These are phyloP conservation scores for Prunus mume DNA, from an alignment of 306 rosid genomes.

Conservation along the genomic window DNA sequence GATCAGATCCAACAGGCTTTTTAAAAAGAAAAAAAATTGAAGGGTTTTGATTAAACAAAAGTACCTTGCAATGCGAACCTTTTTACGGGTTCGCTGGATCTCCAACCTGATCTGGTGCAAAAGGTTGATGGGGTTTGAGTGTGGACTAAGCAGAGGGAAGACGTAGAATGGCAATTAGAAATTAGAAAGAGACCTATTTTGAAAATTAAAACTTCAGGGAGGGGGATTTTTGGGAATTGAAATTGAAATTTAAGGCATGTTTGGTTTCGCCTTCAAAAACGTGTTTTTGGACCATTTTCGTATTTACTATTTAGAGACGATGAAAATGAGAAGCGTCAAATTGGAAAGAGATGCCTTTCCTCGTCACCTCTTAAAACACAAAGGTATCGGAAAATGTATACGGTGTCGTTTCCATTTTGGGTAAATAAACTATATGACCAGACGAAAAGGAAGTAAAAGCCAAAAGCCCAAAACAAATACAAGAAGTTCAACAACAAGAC, in stretches of 20 bases:
- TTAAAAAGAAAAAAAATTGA: constrained; percentile 1
- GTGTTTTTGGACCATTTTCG: not conserved
- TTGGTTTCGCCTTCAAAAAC: constrained; percentile 5
- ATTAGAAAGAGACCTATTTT: not conserved
- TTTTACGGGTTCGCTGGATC: constrained; percentile 47
- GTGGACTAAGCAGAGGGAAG: constrained; percentile 12
- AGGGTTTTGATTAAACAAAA: constrained; percentile 14
- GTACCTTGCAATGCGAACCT: constrained; percentile 33
- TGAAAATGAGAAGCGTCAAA: not conserved
- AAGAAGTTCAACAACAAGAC: not conserved
- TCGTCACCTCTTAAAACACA: not conserved
- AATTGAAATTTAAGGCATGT: not conserved
- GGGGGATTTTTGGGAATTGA: not conserved
- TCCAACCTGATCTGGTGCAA: constrained; percentile 37
- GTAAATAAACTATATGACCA: too few relatives aligned
- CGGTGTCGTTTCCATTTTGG: too few relatives aligned
- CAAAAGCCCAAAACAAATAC: not conserved
- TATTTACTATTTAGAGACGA: not conserved
- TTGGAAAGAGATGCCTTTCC: not conserved
- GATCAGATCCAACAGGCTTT: constrained; percentile 38
- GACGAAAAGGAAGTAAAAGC: too few relatives aligned
- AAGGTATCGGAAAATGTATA: too few relatives aligned
- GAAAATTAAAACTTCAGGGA: not conserved
- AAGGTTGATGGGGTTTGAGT: constrained; percentile 35
- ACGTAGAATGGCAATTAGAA: constrained; percentile 24